These are phyloP conservation scores for Penicillium riverlandense DNA, from an alignment of 495 filamentous ascomycete species.

Conservation along the genomic window DNA sequence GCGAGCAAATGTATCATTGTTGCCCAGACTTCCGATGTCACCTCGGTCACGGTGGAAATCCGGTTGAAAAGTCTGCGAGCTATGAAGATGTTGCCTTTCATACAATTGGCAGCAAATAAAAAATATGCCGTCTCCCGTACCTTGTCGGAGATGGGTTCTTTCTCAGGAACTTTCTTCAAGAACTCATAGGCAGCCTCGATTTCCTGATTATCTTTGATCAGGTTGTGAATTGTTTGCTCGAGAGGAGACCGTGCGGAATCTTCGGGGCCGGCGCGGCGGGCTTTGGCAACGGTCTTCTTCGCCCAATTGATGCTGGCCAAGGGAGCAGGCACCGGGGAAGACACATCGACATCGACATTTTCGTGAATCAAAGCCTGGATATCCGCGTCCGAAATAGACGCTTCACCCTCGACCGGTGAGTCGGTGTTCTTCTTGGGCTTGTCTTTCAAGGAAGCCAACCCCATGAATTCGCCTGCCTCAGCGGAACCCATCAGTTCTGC, in stretches of 20 bases:
- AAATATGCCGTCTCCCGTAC: constrained; percentile 23
- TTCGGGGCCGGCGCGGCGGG: background rate
- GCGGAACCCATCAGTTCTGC: constrained; percentile 36
- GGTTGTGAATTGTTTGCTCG: constrained; percentile 6
- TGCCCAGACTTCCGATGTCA: constrained; percentile 32
- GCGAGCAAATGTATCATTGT: constrained; percentile 33
- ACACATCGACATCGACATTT: background rate
- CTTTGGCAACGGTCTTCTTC: no score
- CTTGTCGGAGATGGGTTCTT: constrained; percentile 18
- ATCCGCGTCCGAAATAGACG: no score
- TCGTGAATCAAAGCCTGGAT: background rate
- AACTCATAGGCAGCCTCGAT: constrained; percentile 38
- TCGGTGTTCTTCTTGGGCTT: constrained; percentile 1
- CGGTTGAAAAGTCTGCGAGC: constrained; percentile 33
- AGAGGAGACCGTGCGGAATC: constrained; percentile 1
- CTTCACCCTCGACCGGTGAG: no score
- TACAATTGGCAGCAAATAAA: constrained; percentile 32
- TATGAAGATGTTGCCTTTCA: constrained; percentile 31
- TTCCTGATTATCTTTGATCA: constrained; percentile 14
- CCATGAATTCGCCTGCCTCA: constrained; percentile 35
- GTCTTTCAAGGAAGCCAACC: constrained; percentile 31
- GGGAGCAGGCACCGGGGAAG: no score
- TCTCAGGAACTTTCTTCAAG: constrained; percentile 16
- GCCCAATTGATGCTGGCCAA: no score
- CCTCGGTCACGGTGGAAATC: constrained; percentile 24